Conservation (phyloP, 495 filamentous ascomycete species). For the Emericellopsis terricola region DNA sequence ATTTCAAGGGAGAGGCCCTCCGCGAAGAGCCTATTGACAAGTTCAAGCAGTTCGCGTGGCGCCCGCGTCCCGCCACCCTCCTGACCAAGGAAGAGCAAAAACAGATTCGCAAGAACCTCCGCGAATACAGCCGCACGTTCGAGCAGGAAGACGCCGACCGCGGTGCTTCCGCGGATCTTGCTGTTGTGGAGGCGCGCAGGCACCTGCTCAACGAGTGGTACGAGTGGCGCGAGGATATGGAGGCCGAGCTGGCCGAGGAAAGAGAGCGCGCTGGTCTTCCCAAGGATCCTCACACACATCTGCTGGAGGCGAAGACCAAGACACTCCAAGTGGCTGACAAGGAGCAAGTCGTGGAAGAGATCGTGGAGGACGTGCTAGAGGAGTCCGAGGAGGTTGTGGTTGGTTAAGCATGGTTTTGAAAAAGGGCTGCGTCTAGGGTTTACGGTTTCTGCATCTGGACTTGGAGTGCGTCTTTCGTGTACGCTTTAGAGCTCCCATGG, state of each 20-base stretch:
- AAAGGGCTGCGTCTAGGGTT: too few relatives aligned
- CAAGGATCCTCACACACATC: constrained; percentile 39
- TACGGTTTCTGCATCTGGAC: too few relatives aligned
- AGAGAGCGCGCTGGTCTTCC: constrained; percentile 47
- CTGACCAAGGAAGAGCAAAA: constrained; percentile 92
- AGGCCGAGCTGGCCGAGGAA: constrained; percentile 57
- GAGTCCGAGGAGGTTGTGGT: constrained; percentile 64
- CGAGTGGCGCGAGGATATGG: constrained; percentile 61
- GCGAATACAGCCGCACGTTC: constrained; percentile 86
- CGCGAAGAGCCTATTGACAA: constrained; percentile 88
- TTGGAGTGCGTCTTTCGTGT: too few relatives aligned
- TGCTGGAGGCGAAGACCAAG: constrained; percentile 26
- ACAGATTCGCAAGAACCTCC: constrained; percentile 91
- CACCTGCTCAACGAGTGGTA: constrained; percentile 76
- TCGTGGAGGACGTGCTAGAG: constrained; percentile 87
- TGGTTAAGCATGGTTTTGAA: too few relatives aligned
- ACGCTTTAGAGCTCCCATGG: too few relatives aligned
- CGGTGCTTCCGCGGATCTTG: constrained; percentile 79
- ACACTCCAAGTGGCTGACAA: constrained; percentile 24
- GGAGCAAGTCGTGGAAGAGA: constrained; percentile 64
- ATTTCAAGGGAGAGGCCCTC: constrained; percentile 78
- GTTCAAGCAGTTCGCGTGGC: constrained; percentile 95
- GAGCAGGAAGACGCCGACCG: constrained; percentile 88
- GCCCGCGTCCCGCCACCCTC: constrained; percentile 74
- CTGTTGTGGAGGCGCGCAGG: constrained; percentile 76